These are phyloP conservation scores for Colletotrichum echinochloae DNA, from an alignment of 2,329 filamentous ascomycete species.

Conservation along the genomic window DNA sequence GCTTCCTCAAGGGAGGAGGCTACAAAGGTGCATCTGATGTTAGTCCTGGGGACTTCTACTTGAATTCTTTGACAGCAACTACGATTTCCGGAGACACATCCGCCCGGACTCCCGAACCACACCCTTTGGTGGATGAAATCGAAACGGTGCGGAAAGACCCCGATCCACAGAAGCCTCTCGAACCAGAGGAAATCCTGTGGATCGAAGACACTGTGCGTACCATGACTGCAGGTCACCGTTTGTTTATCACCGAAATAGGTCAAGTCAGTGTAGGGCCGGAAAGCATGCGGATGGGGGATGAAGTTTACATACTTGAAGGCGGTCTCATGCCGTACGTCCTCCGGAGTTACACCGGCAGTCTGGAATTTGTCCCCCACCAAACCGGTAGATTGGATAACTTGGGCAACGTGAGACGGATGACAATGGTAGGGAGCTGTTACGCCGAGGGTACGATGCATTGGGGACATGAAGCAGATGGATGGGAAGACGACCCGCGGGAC, in stretches of 20 bases:
- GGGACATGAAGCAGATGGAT: neutral
- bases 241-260: slow-evolving; percentile 11
- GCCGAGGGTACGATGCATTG: slow-evolving; percentile 27
- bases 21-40: neutral
- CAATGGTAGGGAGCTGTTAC: slow-evolving; percentile 29
- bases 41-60: too few relatives aligned
- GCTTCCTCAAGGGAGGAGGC: neutral
- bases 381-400: neutral
- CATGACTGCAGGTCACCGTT: slow-evolving; percentile 3
- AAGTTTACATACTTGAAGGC: slow-evolving; percentile 13
- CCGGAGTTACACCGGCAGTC: neutral
- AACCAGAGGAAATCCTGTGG: neutral
- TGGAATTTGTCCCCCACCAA: neutral
- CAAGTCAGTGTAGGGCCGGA: slow-evolving; percentile 18
- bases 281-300: neutral
- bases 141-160: neutral
- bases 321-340: slow-evolving; percentile 26
- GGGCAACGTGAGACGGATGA: neutral
- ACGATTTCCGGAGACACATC: neutral
- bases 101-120: neutral
- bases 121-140: neutral
- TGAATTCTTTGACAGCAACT: neutral
- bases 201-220: slow-evolving; percentile 11
- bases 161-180: neutral
- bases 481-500: neutral